These are phyloP conservation scores for Carallia pectinifolia DNA, from an alignment of 345 rosid genomes.

Conservation along the genomic window DNA sequence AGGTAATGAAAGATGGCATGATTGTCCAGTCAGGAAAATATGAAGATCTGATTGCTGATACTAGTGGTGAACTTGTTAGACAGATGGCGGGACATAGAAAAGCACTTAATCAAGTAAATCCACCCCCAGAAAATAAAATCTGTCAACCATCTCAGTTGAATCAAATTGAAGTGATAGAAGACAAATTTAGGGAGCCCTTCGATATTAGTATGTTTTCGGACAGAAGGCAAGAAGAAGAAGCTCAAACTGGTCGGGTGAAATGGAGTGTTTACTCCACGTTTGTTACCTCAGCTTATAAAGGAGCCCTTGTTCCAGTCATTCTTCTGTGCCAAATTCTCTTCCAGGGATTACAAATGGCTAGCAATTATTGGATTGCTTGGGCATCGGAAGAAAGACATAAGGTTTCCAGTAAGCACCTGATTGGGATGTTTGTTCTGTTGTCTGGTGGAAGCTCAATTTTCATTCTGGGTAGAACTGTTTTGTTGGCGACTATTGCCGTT, in stretches of 20 bases:
- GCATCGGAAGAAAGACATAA: constrained; percentile 42
- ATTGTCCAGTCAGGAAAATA: constrained; percentile 63
- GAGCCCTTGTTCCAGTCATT: constrained; percentile 49
- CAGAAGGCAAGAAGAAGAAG: constrained; percentile 43
- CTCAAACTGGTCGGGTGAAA: constrained; percentile 56
- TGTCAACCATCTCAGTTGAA: constrained; percentile 16
- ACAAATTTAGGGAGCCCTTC: constrained; percentile 23
- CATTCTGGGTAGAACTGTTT: constrained; percentile 62
- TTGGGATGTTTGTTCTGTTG: constrained; percentile 47
- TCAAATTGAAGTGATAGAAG: constrained; percentile 47
- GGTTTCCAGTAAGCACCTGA: constrained; percentile 36
- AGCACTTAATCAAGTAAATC: constrained; percentile 55
- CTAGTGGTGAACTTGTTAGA: constrained; percentile 58
- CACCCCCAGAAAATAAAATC: constrained; percentile 21
- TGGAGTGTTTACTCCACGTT: constrained; percentile 64
- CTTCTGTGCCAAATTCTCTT: constrained; percentile 52
- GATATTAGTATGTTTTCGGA: constrained; percentile 16
- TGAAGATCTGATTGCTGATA: constrained; percentile 48
- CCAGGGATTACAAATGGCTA: constrained; percentile 66
- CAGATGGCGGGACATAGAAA: constrained; percentile 66
- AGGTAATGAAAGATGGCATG: constrained; percentile 65
- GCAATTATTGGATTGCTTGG: constrained; percentile 82
- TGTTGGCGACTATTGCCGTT: constrained; percentile 54
- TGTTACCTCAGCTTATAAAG: constrained; percentile 46
- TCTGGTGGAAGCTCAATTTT: constrained; percentile 69